Conservation (phyloP, 2,329 filamentous ascomycete genomes). For the Chalara sp. region DNA sequence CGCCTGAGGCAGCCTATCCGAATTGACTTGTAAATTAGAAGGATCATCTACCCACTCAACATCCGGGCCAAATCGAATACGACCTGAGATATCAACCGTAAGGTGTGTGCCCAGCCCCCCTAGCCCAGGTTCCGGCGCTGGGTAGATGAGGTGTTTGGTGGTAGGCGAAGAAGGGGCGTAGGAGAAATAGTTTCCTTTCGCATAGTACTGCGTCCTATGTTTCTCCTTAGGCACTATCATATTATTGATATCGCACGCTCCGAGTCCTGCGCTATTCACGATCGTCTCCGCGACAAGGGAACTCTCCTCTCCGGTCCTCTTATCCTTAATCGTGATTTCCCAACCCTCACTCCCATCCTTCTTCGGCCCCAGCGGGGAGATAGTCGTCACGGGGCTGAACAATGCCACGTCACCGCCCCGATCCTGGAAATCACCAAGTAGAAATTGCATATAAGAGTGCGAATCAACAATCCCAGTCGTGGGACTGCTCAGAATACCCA, state of each 20-base stretch:
- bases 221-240: constrained; percentile 59
- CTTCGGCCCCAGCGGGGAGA: constrained; percentile 31
- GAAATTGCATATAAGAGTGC: constrained; percentile 74
- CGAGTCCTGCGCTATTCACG: constrained; percentile 81
- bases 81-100: constrained; percentile 79
- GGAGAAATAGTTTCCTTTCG: constrained; percentile 93
- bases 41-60: constrained; percentile 83
- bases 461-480: constrained; percentile 88
- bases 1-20: constrained; percentile 56
- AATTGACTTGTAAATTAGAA: constrained; percentile 61
- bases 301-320: constrained; percentile 38
- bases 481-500: constrained; percentile 74
- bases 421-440: constrained; percentile 73
- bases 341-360: constrained; percentile 55
- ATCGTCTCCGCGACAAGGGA: constrained; percentile 68
- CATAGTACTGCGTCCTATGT: constrained; percentile 64
- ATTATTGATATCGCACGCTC: constrained; percentile 71
- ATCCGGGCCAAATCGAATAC: constrained; percentile 88
- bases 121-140: constrained; percentile 72
- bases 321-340: constrained; percentile 51
- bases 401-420: constrained; percentile 69
- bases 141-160: constrained; percentile 77
- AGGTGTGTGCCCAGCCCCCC: constrained; percentile 89
- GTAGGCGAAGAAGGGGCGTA: constrained; percentile 60
- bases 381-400: constrained; percentile 53